phyloP scores from a whole-genome alignment of 805 yeast species.

The Suhomyces prunicola region DNA sequence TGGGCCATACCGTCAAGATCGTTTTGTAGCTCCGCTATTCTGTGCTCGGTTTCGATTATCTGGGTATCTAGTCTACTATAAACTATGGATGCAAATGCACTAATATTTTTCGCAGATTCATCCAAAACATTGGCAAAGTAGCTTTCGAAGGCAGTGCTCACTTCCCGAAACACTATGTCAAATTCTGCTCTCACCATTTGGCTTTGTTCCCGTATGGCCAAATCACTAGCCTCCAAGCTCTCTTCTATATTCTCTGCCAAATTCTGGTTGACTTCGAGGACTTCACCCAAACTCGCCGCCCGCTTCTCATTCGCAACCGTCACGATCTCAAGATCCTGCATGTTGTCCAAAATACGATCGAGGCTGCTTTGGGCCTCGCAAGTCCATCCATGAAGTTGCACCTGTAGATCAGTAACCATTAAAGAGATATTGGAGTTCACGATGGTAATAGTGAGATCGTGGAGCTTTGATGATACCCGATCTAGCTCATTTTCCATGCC shows the following conservation, averaged over 20 bases:
- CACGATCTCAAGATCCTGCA: neutral
- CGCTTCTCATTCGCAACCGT: neutral
- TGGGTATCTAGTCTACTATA: neutral
- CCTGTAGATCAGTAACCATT: neutral
- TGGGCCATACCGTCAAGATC: neutral
- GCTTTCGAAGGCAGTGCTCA: neutral
- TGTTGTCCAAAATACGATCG: neutral
- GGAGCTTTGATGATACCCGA: neutral
- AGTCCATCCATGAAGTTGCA: neutral
- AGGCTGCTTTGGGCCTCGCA: neutral
- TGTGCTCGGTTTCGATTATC: neutral
- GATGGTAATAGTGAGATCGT: neutral
- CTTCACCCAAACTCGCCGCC: neutral
- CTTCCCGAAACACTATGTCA: neutral
- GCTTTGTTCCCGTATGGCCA: neutral
- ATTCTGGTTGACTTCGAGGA: neutral
- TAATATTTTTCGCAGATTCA: neutral
- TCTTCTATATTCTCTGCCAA: neutral
- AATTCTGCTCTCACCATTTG: neutral
- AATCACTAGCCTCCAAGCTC: neutral
- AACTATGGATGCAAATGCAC: neutral
- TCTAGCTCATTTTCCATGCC: neutral
- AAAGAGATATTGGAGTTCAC: neutral
- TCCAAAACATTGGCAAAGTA: neutral
- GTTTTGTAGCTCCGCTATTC: neutral